These are phyloP conservation scores for Phaeophleospora eucalypticola DNA, from an alignment of 2,329 filamentous ascomycete genomes.

Conservation along the genomic window DNA sequence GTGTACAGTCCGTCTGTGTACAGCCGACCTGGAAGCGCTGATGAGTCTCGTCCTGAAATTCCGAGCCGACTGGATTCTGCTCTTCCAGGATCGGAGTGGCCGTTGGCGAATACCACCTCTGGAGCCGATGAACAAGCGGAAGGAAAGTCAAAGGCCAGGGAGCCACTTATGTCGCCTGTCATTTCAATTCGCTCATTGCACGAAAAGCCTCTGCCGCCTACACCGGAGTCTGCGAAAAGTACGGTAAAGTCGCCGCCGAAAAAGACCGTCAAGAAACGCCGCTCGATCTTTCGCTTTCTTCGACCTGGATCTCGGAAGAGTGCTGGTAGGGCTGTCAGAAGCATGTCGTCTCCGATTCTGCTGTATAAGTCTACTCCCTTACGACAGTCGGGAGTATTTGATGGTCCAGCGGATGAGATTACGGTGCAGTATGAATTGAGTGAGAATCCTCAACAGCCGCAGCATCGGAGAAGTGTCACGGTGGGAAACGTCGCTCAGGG, in stretches of 20 bases:
- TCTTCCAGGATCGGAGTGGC: constrained; percentile 11
- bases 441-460: constrained; percentile 4
- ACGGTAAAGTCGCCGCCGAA: constrained; percentile 18
- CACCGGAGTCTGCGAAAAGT: background rate
- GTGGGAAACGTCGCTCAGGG: background rate
- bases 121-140: background rate
- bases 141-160: background rate
- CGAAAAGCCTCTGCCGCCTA: constrained; percentile 1
- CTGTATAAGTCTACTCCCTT: constrained; percentile 1
- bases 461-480: constrained; percentile 4
- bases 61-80: constrained; percentile 5
- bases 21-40: constrained; percentile 6
- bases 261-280: constrained; percentile 24
- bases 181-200: background rate
- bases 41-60: background rate
- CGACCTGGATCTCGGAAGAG: constrained; percentile 23
- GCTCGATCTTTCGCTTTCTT: constrained; percentile 29
- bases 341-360: constrained; percentile 23
- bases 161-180: background rate
- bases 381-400: background rate
- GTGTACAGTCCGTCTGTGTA: constrained; percentile 10
- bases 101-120: constrained; percentile 2
- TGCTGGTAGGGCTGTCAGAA: constrained; percentile 22
- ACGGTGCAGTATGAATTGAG: constrained; percentile 11
- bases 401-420: constrained; percentile 5